Evolutionary conservation across 2,329 filamentous ascomycete species (phyloP).

Genomic region (Aspergillus japonicus): DNA sequence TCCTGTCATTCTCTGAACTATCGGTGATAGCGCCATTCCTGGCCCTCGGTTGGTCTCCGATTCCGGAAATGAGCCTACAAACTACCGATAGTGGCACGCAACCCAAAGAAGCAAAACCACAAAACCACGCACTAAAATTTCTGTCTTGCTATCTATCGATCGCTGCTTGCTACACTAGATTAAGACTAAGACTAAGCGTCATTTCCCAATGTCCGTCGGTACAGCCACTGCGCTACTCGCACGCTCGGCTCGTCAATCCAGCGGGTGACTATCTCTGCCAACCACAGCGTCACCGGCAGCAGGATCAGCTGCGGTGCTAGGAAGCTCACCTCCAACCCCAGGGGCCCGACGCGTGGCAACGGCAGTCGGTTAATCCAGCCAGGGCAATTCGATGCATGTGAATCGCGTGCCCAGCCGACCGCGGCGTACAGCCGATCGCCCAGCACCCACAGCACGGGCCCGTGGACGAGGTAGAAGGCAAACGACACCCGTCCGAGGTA

Average conservation of each 20-base stretch:
- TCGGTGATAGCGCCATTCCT: background rate
- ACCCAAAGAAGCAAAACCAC: too few relatives aligned
- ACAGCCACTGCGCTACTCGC: conserved; percentile 57
- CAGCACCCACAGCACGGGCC: conserved; percentile 58
- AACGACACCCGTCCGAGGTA: conserved; percentile 64
- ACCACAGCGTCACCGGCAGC: conserved; percentile 58
- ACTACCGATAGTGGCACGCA: too few relatives aligned
- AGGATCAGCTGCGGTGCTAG: conserved; percentile 60
- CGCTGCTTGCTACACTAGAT: background rate
- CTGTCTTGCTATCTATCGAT: too few relatives aligned
- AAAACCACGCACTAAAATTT: too few relatives aligned
- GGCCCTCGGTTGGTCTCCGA: background rate
- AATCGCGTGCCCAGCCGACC: conserved; percentile 54
- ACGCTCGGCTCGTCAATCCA: conserved; percentile 62
- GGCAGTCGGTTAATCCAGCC: conserved; percentile 59
- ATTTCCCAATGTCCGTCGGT: conserved; percentile 43
- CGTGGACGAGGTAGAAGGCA: conserved; percentile 64
- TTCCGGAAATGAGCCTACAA: background rate
- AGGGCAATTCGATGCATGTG: conserved; percentile 53
- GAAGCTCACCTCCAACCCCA: conserved; percentile 62
- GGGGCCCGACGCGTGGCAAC: conserved; percentile 55
- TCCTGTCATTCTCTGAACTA: background rate
- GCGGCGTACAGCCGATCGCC: conserved; percentile 65
- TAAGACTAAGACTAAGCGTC: background rate
- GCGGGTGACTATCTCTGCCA: conserved; percentile 58